phyloP scores from a whole-genome alignment of 345 rosid genomes.

The Crucihimalaya himalaica region DNA sequence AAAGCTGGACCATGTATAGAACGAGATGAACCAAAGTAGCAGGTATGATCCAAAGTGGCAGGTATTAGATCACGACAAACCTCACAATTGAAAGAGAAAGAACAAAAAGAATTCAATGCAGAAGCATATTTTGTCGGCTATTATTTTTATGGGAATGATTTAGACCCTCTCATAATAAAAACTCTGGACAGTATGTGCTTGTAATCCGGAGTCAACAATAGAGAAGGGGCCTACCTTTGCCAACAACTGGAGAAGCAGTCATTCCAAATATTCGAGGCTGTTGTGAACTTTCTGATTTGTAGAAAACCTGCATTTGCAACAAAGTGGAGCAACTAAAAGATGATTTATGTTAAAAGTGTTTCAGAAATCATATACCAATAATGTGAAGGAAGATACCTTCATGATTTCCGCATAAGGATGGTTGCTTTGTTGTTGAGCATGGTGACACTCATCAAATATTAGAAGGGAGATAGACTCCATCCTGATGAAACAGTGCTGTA shows the following conservation, averaged over 20 bases:
- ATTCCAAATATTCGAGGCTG: slow-evolving; percentile 91
- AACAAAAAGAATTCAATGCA: slow-evolving; percentile 13
- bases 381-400: slow-evolving; percentile 60
- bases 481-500: slow-evolving; percentile 87
- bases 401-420: slow-evolving; percentile 94
- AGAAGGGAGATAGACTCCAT: slow-evolving; percentile 88
- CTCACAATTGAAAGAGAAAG: slow-evolving; percentile 1
- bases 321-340: slow-evolving; percentile 31
- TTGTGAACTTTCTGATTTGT: slow-evolving; percentile 51
- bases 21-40: slow-evolving; percentile 24
- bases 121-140: slow-evolving; percentile 17
- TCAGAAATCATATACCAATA: slow-evolving; percentile 20
- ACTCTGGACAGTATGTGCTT: background rate
- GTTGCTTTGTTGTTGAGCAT: slow-evolving; percentile 78
- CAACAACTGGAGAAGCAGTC: slow-evolving; percentile 96
- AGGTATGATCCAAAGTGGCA: slow-evolving; percentile 32
- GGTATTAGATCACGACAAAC: slow-evolving; percentile 16
- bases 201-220: slow-evolving; percentile 15
- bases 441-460: slow-evolving; percentile 94
- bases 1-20: slow-evolving; percentile 10
- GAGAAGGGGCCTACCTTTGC: slow-evolving; percentile 64
- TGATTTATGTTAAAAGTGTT: slow-evolving; percentile 23
- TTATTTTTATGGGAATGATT: slow-evolving; percentile 10
- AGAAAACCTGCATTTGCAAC: slow-evolving; percentile 61
- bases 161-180: slow-evolving; percentile 1